phyloP scores from a whole-genome alignment of 768 basidiomycete species.

The Boletus barrowsii region DNA sequence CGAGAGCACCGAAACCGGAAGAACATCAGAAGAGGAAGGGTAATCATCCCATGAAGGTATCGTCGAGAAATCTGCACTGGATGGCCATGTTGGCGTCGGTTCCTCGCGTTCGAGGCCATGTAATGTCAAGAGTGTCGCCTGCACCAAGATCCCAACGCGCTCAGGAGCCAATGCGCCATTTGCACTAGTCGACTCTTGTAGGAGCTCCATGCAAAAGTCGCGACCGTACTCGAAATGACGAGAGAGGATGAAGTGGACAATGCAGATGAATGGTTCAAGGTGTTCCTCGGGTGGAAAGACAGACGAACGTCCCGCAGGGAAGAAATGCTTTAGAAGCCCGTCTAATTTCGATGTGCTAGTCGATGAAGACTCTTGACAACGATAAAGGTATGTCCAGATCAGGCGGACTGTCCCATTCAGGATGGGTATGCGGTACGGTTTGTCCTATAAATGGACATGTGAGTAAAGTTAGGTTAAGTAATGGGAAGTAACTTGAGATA shows the following conservation, averaged over 20 bases:
- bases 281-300: conserved; percentile 72
- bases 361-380: conserved; percentile 82
- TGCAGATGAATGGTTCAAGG: conserved; percentile 71
- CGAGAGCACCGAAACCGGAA: conserved; percentile 51
- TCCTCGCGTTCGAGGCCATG: conserved; percentile 71
- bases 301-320: conserved; percentile 63
- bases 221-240: conserved; percentile 83
- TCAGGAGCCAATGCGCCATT: conserved; percentile 62
- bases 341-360: conserved; percentile 82
- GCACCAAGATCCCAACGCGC: conserved; percentile 67
- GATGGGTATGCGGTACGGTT: conserved; percentile 61
- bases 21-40: conserved; percentile 60
- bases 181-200: conserved; percentile 61
- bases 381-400: conserved; percentile 93
- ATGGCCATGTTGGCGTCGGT: conserved; percentile 73
- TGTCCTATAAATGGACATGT: conserved; percentile 54
- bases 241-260: conserved; percentile 78
- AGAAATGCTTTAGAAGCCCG: conserved; percentile 67
- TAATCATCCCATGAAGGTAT: conserved; percentile 60
- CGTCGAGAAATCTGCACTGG: conserved; percentile 61
- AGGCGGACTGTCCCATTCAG: conserved; percentile 82
- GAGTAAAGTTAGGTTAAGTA: conserved; percentile 1
- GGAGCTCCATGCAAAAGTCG: conserved; percentile 75
- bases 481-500: not conserved
- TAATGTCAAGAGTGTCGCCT: conserved; percentile 73